A percentile compares a stretch with the other conserved stretches of the same genome.
Evolutionary conservation across 768 basidiomycete species (phyloP).

Genomic region (Strobilomyces confusus): DNA sequence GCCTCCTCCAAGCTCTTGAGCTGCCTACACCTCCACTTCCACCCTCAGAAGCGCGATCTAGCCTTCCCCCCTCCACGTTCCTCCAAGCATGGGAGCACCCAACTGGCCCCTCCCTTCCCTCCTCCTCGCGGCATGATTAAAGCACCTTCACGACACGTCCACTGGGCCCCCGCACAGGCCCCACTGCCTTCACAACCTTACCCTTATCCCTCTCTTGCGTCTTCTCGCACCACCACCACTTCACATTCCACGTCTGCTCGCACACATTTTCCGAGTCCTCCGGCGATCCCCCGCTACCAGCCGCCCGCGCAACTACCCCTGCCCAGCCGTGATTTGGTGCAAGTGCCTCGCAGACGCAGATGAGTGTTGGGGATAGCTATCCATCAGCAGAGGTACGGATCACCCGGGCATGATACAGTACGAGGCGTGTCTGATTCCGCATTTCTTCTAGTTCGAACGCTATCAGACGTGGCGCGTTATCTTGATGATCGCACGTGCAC

Average conservation of each 20-base stretch:
- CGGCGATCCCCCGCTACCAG: slow-evolving; percentile 20
- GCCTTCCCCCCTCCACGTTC: slow-evolving; percentile 6
- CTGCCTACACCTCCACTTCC: slow-evolving; percentile 26
- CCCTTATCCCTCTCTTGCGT: slow-evolving; percentile 21
- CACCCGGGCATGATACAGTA: slow-evolving; percentile 21
- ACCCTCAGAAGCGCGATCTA: slow-evolving; percentile 23
- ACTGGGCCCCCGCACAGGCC: slow-evolving; percentile 30
- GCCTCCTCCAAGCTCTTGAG: slow-evolving; percentile 13
- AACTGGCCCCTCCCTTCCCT: slow-evolving; percentile 17
- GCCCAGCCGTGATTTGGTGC: slow-evolving; percentile 6
- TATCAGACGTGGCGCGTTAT: slow-evolving; percentile 20
- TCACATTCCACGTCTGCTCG: slow-evolving; percentile 8
- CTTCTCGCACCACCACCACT: slow-evolving; percentile 9
- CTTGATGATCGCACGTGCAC: slow-evolving; percentile 22
- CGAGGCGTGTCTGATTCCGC: slow-evolving; percentile 19
- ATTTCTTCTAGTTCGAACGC: slow-evolving; percentile 22
- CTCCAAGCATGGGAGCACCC: slow-evolving; percentile 4
- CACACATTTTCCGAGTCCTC: not conserved
- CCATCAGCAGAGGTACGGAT: slow-evolving; percentile 27
- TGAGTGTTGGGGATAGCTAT: slow-evolving; percentile 11
- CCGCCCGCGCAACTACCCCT: slow-evolving; percentile 11
- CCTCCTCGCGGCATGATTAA: slow-evolving; percentile 18
- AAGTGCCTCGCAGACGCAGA: slow-evolving; percentile 5
- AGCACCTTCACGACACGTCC: slow-evolving; percentile 21
- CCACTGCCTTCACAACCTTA: slow-evolving; percentile 23